A percentile compares a stretch with the other conserved stretches of the same genome.
phyloP scores from a whole-genome alignment of 2,329 filamentous ascomycete genomes.

The Atkinsonella hypoxylon region DNA sequence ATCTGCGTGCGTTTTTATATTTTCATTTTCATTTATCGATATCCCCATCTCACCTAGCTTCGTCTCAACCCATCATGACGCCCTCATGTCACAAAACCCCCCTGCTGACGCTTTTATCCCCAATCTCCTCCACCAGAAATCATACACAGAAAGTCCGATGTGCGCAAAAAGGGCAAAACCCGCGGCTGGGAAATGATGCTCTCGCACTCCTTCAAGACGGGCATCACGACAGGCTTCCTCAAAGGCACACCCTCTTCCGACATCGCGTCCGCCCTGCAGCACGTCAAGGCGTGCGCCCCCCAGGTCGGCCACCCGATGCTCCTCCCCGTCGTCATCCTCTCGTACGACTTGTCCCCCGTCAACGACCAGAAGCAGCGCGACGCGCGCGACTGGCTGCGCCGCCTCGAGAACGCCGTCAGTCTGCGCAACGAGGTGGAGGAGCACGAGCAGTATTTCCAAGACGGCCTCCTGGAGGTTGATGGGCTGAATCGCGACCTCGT shows the following conservation, averaged over 20 bases:
- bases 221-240: constrained; percentile 47
- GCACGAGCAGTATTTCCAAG: constrained; percentile 41
- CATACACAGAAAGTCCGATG: constrained; percentile 53
- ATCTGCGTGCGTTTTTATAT: constrained; percentile 46
- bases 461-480: constrained; percentile 43
- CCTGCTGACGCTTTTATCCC: too few species aligned
- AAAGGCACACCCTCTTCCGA: constrained; percentile 49
- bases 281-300: constrained; percentile 35
- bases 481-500: constrained; percentile 49
- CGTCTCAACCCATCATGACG: too few species aligned
- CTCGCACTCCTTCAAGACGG: constrained; percentile 41
- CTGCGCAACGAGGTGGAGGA: constrained; percentile 48
- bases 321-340: constrained; percentile 45
- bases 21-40: too few species aligned
- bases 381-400: constrained; percentile 49
- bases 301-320: constrained; percentile 47
- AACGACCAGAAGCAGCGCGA: constrained; percentile 51
- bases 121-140: constrained; percentile 34
- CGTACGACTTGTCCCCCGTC: constrained; percentile 41
- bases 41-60: too few species aligned
- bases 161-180: constrained; percentile 50
- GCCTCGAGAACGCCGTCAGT: constrained; percentile 48
- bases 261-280: constrained; percentile 34
- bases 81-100: too few species aligned
- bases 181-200: constrained; percentile 55